These are phyloP conservation scores for Colletotrichum sansevieriae DNA, from an alignment of 2,329 filamentous ascomycete genomes.

Conservation along the genomic window DNA sequence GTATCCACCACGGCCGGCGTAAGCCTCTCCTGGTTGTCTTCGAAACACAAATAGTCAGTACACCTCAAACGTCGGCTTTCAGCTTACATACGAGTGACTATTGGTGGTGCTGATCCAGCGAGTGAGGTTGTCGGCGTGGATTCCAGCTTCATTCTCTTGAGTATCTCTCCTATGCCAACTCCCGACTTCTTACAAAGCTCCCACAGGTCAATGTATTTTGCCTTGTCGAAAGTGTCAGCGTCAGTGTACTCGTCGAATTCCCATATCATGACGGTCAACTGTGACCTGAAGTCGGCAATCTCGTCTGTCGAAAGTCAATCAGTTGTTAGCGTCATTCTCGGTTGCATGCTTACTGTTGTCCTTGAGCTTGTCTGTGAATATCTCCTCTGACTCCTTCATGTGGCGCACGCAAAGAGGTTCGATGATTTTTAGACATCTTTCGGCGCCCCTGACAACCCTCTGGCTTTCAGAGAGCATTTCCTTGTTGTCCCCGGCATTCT, in stretches of 20 bases:
- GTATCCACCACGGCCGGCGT: not conserved
- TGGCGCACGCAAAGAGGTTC: slow-evolving; percentile 65
- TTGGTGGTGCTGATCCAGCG: slow-evolving; percentile 19
- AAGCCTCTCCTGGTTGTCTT: not conserved
- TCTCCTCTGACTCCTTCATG: slow-evolving; percentile 61
- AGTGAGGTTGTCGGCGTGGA: slow-evolving; percentile 36
- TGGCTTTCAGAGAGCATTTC: slow-evolving; percentile 65
- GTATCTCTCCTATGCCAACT: slow-evolving; percentile 62
- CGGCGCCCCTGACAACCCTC: slow-evolving; percentile 61
- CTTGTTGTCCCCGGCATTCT: slow-evolving; percentile 60
- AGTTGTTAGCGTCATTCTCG: not conserved
- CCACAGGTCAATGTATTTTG: slow-evolving; percentile 63
- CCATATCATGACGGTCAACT: slow-evolving; percentile 65
- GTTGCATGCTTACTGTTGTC: slow-evolving; percentile 60
- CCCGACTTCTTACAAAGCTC: slow-evolving; percentile 62
- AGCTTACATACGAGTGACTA: slow-evolving; percentile 6
- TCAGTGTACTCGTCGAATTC: slow-evolving; percentile 69
- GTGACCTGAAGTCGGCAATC: slow-evolving; percentile 61
- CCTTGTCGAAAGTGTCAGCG: slow-evolving; percentile 62
- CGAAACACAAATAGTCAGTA: not conserved
- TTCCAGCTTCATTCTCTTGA: slow-evolving; percentile 67
- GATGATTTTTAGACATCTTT: slow-evolving; percentile 63
- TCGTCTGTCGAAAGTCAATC: slow-evolving; percentile 54
- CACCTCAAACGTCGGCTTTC: not conserved
- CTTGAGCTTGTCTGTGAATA: slow-evolving; percentile 65